Conservation (phyloP, 78 protist species). For the Bigelowiella natans region DNA sequence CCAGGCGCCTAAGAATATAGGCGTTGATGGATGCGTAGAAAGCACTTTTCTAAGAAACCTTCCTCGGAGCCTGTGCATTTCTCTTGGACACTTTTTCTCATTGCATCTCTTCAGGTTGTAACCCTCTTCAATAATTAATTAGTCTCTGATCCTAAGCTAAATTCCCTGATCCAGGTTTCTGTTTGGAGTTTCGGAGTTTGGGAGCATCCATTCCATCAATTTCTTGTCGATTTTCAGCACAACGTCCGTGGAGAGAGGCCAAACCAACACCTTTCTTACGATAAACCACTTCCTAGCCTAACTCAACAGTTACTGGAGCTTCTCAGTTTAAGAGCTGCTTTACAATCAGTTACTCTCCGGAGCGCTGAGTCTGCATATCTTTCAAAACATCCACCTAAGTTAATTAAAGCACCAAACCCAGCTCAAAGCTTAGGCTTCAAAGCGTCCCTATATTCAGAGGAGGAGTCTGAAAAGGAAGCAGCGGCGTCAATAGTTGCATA, state of each 20-base stretch:
- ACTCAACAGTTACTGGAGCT: background rate
- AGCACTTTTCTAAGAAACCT: background rate
- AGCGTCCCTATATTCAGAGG: background rate
- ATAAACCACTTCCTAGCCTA: background rate
- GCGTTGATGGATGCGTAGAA: background rate
- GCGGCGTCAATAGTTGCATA: background rate
- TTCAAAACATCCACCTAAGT: background rate
- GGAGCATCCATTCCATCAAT: background rate
- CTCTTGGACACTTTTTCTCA: background rate
- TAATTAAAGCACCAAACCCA: background rate
- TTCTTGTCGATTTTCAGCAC: background rate
- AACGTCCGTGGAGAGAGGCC: background rate
- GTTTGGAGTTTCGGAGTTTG: background rate
- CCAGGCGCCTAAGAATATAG: too few relatives aligned
- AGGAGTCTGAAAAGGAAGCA: background rate
- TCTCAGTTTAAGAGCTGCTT: background rate
- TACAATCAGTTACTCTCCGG: background rate
- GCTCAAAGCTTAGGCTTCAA: background rate
- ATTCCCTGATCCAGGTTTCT: background rate
- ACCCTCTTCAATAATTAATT: background rate
- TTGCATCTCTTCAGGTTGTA: background rate
- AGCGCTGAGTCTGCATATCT: background rate
- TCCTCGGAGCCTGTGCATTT: background rate
- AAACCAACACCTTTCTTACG: background rate
- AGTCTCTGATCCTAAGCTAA: background rate